Base-by-base conservation (phyloP, 805 yeast genomes). In the Starmerella floricola region DNA sequence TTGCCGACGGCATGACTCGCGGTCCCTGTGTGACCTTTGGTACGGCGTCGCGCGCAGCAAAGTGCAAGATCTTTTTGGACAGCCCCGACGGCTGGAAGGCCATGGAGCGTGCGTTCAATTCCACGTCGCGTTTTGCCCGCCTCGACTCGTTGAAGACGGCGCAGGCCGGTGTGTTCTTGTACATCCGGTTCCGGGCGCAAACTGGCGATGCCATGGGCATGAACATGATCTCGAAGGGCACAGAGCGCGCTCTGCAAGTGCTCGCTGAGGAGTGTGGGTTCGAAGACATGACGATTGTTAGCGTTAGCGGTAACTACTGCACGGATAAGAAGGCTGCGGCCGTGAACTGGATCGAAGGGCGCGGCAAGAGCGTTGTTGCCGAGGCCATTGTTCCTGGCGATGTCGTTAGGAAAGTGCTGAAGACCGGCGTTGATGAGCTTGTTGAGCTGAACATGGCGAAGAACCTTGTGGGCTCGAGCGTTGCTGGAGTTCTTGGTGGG, bases 151-250 rank as follows among this genome's bases (percentile, higher is more conserved):
- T 88, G 51, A 82, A 85, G 62, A 85, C 96, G 15, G 94, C 97
- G 2, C 68, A 88, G 62, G 98, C 99, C 15, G 98, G 99, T 24
- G 80, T 80, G 37, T 69, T 81, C 53, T 69, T 91, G 55, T 91
- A 74, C 57, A 79, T 91, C 54, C 77, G 99, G 58, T 91, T 91
- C 69, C 77, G 87, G 61, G 93, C 99, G n/a, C 86, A 95, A 31
- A 91, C 99, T 16, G 99, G 99, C 63, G 99, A 91, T 68, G 99
- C 99, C 16, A 91, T 91, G 99, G 99, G 99, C 51, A 91, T 91
- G 99, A 91, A 91, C 62, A 91, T 91, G 99, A 91, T 91, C 48
- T 88, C 97, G 23, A 91, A 91, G 65, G 99, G 98, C 62, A 95
- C 86, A 35, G 99, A 91, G 60, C 71, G 68, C 60, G 75, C 95